A percentile compares a stretch with the other conserved stretches of the same genome.
phyloP scores from a whole-genome alignment of 2,329 filamentous ascomycete genomes.

The Sporothrix variecibatus region DNA sequence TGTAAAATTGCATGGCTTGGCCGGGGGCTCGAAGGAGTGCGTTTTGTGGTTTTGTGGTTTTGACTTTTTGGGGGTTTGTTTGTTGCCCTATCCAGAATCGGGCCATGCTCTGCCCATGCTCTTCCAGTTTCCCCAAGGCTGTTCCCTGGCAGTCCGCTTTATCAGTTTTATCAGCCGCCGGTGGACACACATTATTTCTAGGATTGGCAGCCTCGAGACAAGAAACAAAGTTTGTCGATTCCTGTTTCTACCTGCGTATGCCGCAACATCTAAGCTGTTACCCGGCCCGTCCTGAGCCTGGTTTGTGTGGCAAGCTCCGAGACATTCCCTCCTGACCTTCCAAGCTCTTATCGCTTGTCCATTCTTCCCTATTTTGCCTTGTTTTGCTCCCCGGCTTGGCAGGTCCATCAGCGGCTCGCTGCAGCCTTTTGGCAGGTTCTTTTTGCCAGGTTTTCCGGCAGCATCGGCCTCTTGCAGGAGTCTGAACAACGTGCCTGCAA shows the following conservation, averaged over 20 bases:
- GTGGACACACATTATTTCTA: background rate
- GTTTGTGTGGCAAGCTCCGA: background rate
- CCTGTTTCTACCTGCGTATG: too few relatives aligned
- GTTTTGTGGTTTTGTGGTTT: background rate
- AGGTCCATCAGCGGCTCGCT: background rate
- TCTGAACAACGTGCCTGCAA: background rate
- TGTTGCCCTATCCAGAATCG: background rate
- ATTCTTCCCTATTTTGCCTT: background rate
- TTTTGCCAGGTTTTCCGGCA: background rate
- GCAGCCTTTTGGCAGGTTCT: background rate
- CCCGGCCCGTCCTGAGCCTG: background rate
- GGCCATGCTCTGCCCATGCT: background rate
- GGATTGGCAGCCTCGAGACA: background rate
- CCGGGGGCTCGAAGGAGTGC: background rate
- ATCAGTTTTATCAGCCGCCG: slow-evolving; percentile 7
- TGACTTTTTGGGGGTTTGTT: background rate
- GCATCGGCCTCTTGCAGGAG: background rate
- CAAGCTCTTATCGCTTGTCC: background rate
- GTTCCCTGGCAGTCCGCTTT: background rate
- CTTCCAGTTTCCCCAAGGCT: background rate
- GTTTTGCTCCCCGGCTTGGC: slow-evolving; percentile 4
- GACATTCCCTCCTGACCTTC: background rate
- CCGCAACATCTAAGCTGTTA: too few relatives aligned
- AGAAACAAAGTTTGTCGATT: background rate
- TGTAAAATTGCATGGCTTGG: slow-evolving; percentile 10